Evolutionary conservation across 805 yeast genomes (phyloP).

Genomic region (Teunomyces lycoperdinae): DNA sequence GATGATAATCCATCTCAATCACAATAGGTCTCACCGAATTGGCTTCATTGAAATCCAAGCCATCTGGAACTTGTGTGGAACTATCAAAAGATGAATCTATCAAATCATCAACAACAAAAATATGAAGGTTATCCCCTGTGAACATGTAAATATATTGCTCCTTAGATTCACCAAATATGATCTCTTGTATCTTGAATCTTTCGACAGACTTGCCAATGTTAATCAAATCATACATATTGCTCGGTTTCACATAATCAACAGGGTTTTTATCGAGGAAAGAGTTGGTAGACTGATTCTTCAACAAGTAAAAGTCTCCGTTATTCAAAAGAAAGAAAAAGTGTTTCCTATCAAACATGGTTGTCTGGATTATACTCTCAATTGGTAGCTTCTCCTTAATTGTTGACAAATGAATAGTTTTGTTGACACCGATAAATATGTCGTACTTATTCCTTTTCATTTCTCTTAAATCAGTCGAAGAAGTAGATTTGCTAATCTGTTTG

Average conservation of each 20-base stretch:
- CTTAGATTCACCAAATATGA: conserved; percentile 13
- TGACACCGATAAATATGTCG: conserved; percentile 28
- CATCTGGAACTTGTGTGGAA: conserved; percentile 12
- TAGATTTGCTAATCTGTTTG: conserved; percentile 8
- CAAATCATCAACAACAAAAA: conserved; percentile 25
- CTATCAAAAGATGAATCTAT: conserved; percentile 20
- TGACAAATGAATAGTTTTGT: conserved; percentile 32
- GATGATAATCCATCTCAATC: conserved; percentile 24
- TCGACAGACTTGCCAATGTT: conserved; percentile 30
- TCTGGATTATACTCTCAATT: conserved; percentile 19
- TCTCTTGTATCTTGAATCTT: conserved; percentile 24
- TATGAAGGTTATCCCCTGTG: conserved; percentile 36
- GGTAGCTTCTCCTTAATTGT: conserved; percentile 27
- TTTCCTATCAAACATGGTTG: conserved; percentile 23
- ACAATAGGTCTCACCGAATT: conserved; percentile 21
- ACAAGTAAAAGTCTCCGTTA: conserved; percentile 38
- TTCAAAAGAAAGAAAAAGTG: conserved; percentile 36
- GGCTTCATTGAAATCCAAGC: conserved; percentile 12
- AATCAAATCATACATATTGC: conserved; percentile 35
- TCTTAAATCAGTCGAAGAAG: conserved; percentile 2
- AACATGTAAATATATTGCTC: conserved; percentile 26
- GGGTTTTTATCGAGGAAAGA: conserved; percentile 3
- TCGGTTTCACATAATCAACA: conserved; percentile 12
- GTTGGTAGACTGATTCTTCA: conserved; percentile 27
- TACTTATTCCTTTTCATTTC: conserved; percentile 12